A percentile compares a stretch with the other conserved stretches of the same genome.
Evolutionary conservation across 768 basidiomycete genomes (phyloP).

Genomic region (Asterophora parasitica): DNA sequence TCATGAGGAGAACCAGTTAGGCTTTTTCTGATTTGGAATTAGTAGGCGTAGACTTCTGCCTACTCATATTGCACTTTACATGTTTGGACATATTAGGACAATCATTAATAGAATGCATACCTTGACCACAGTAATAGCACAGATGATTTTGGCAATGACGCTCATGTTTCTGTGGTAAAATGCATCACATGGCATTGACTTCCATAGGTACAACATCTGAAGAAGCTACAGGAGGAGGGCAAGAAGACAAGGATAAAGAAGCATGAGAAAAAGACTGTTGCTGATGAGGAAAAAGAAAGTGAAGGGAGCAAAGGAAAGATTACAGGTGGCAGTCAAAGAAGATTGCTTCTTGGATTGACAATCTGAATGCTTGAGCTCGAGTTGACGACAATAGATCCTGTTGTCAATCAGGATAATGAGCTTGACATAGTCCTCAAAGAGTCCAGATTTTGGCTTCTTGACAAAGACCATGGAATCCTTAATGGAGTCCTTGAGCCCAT

Average conservation of each 20-base stretch:
- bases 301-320: background rate
- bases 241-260: too few relatives aligned
- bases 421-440: slow-evolving; percentile 17
- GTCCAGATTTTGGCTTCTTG: slow-evolving; percentile 1
- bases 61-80: too few relatives aligned
- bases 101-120: slow-evolving; percentile 21
- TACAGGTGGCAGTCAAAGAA: too few relatives aligned
- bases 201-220: slow-evolving; percentile 27
- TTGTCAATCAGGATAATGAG: slow-evolving; percentile 23
- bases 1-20: too few relatives aligned
- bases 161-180: slow-evolving; percentile 24
- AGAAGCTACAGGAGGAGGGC: too few relatives aligned
- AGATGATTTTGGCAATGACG: slow-evolving; percentile 20
- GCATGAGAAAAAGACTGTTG: slow-evolving; percentile 1
- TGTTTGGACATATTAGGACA: slow-evolving; percentile 19
- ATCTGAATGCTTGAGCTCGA: slow-evolving; percentile 8
- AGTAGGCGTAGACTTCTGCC: background rate
- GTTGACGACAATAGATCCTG: slow-evolving; percentile 15
- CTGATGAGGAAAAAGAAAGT: background rate
- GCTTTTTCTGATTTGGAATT: slow-evolving; percentile 22
- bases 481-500: background rate
- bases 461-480: background rate
- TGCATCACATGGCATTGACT: slow-evolving; percentile 21
- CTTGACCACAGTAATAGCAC: slow-evolving; percentile 32
- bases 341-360: background rate